Evolutionary conservation across 331 rosid genomes (phyloP).

Genomic region (Spiraea crenata): DNA sequence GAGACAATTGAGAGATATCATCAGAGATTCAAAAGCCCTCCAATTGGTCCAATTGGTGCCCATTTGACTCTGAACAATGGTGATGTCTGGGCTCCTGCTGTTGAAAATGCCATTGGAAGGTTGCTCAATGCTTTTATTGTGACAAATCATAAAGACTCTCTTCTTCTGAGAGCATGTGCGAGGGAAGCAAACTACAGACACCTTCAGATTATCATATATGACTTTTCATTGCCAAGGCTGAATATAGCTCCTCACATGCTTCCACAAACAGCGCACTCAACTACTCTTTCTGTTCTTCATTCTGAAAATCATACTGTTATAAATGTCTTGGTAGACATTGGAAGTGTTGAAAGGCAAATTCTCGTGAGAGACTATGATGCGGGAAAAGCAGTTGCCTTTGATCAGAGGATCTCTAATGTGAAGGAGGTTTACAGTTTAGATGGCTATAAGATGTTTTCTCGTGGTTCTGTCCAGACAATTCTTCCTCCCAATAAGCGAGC

Average conservation of each 20-base stretch:
- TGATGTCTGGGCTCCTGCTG: slow-evolving; percentile 74
- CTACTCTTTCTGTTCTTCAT: slow-evolving; percentile 60
- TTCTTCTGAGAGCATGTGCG: slow-evolving; percentile 75
- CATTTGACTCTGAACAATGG: slow-evolving; percentile 75
- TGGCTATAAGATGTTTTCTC: slow-evolving; percentile 78
- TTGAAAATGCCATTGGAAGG: slow-evolving; percentile 83
- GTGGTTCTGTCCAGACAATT: slow-evolving; percentile 74
- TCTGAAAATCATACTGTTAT: slow-evolving; percentile 68
- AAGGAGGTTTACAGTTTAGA: slow-evolving; percentile 71
- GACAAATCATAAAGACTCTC: slow-evolving; percentile 75
- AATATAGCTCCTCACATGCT: slow-evolving; percentile 69
- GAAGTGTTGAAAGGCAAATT: slow-evolving; percentile 79
- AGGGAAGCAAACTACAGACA: slow-evolving; percentile 58
- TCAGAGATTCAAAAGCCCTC: slow-evolving; percentile 64
- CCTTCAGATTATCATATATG: slow-evolving; percentile 78
- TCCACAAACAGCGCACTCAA: slow-evolving; percentile 78
- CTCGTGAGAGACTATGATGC: slow-evolving; percentile 64
- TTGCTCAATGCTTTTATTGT: slow-evolving; percentile 90
- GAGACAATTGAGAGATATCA: slow-evolving; percentile 55
- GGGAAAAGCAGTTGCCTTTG: slow-evolving; percentile 81
- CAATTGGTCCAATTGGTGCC: slow-evolving; percentile 94
- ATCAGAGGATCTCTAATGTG: slow-evolving; percentile 59
- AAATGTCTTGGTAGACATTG: slow-evolving; percentile 84
- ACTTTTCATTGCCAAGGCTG: slow-evolving; percentile 79
- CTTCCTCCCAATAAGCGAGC: slow-evolving; percentile 50